A percentile compares a stretch with the other conserved stretches of the same genome.
Conservation (phyloP, 2,329 filamentous ascomycete genomes). For the Verticillium tricorpus region DNA sequence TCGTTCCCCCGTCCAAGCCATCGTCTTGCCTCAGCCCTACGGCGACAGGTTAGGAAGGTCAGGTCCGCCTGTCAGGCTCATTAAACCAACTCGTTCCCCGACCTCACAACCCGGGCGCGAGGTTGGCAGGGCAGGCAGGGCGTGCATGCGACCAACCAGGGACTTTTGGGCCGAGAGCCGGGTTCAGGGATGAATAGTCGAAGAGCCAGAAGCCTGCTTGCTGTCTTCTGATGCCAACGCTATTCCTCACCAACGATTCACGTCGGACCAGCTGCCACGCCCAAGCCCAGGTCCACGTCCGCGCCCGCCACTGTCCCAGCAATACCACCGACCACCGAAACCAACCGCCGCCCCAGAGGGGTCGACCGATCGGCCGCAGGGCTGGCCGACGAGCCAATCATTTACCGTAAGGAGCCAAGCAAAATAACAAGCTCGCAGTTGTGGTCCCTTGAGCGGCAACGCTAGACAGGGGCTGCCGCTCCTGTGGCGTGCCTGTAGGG, state of each 20-base stretch:
- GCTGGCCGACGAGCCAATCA: conserved; percentile 21
- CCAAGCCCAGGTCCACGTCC: neutral
- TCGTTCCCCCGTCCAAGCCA: neutral
- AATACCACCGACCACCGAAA: neutral
- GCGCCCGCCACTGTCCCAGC: neutral
- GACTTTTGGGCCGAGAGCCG: neutral
- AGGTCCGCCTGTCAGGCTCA: neutral
- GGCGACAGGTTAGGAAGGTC: neutral
- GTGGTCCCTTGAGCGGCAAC: conserved; percentile 2
- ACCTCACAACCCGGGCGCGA: neutral
- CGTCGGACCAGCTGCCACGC: neutral
- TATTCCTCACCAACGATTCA: neutral
- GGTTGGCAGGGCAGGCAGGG: neutral
- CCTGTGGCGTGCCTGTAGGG: conserved; percentile 19
- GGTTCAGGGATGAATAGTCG: neutral
- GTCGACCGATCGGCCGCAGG: conserved; percentile 12
- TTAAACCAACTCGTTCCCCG: neutral
- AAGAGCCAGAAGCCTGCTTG: neutral
- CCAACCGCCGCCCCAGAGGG: conserved; percentile 1
- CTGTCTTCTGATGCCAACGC: neutral
- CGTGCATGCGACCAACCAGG: neutral
- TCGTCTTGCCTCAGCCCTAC: neutral
- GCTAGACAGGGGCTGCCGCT: conserved; percentile 16
- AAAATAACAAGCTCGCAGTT: conserved; percentile 21
- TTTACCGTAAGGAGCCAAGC: conserved; percentile 14